A percentile compares a stretch with the other conserved stretches of the same genome.
These are phyloP conservation scores for Boletus tylopilopsis DNA, from an alignment of 768 basidiomycete genomes.

Conservation along the genomic window DNA sequence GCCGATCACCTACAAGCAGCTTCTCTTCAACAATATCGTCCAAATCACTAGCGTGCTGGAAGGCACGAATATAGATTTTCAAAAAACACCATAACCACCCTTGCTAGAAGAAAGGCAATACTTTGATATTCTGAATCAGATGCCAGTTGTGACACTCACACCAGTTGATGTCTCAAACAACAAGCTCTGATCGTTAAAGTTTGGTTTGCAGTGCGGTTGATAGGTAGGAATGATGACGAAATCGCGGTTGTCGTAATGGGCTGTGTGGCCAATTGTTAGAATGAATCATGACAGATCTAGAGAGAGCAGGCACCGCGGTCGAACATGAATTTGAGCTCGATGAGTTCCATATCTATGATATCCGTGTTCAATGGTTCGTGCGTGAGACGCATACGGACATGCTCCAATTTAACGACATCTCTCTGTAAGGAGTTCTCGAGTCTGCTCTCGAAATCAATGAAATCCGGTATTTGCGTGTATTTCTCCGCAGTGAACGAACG, in stretches of 20 bases:
- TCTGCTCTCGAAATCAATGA: constrained; percentile 74
- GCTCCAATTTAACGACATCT: constrained; percentile 78
- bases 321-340: constrained; percentile 80
- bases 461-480: constrained; percentile 88
- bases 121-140: neutral
- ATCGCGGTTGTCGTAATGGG: constrained; percentile 86
- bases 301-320: constrained; percentile 52
- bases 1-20: constrained; percentile 74
- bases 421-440: constrained; percentile 84
- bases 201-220: constrained; percentile 52
- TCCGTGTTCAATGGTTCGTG: constrained; percentile 71
- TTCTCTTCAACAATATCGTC: constrained; percentile 81
- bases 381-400: constrained; percentile 76
- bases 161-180: constrained; percentile 62
- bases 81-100: constrained; percentile 73
- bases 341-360: constrained; percentile 76
- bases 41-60: constrained; percentile 76
- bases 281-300: neutral
- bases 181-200: constrained; percentile 64
- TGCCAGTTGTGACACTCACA: constrained; percentile 38
- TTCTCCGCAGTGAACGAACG: constrained; percentile 77
- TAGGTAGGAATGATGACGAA: constrained; percentile 74
- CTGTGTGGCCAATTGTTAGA: constrained; percentile 34
- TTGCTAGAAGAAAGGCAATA: constrained; percentile 38
- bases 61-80: constrained; percentile 71